phyloP scores from a whole-genome alignment of 305 asterid species.

The Fraxinus albicans region DNA sequence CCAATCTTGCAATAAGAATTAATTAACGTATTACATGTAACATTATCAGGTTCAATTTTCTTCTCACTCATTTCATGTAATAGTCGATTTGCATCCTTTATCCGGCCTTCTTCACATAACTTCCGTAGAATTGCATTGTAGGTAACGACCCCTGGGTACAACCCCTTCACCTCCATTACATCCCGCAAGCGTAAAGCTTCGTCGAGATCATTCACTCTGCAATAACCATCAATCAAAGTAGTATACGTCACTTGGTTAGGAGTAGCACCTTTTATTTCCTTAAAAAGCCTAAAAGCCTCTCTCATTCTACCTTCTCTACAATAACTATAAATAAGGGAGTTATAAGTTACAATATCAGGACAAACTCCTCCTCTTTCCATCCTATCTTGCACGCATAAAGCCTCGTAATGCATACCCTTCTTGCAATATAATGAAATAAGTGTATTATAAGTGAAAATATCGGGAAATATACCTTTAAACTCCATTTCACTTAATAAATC shows the following conservation, averaged over 20 bases:
- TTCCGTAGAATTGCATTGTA: slow-evolving; percentile 80
- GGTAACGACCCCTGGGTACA: slow-evolving; percentile 68
- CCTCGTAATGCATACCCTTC: slow-evolving; percentile 91
- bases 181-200: slow-evolving; percentile 59
- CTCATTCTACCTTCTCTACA: slow-evolving; percentile 88
- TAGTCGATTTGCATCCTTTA: slow-evolving; percentile 64
- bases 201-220: slow-evolving; percentile 59
- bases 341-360: slow-evolving; percentile 85
- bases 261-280: slow-evolving; percentile 56
- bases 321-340: slow-evolving; percentile 73
- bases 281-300: slow-evolving; percentile 71
- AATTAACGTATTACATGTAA: slow-evolving; percentile 83
- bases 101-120: slow-evolving; percentile 72
- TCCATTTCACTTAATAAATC: slow-evolving; percentile 74
- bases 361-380: slow-evolving; percentile 62
- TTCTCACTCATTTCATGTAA: slow-evolving; percentile 67
- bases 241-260: slow-evolving; percentile 78
- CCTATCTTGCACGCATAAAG: slow-evolving; percentile 77
- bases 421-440: slow-evolving; percentile 78
- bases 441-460: slow-evolving; percentile 73
- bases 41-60: slow-evolving; percentile 61
- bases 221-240: slow-evolving; percentile 83
- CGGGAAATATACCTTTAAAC: slow-evolving; percentile 52
- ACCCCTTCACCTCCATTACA: slow-evolving; percentile 63
- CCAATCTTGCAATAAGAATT: slow-evolving; percentile 87